phyloP scores from a whole-genome alignment of 208 protist genomes.

The Crithidia sp. region DNA sequence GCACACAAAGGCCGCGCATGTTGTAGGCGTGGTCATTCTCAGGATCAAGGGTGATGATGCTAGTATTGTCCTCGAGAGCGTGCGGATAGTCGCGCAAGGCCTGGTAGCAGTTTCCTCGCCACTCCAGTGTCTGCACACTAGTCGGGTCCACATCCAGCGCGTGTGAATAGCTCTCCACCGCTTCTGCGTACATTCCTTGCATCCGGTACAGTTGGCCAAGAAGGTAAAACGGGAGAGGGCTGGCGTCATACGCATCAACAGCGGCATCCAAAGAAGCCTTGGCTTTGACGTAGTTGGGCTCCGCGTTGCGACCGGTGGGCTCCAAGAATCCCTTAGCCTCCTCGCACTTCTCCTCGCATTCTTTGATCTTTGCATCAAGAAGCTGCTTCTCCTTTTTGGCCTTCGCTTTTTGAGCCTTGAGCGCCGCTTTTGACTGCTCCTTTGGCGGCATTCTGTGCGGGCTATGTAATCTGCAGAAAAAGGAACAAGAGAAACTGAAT shows the following conservation, averaged over 20 bases:
- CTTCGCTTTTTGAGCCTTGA: conserved; percentile 45
- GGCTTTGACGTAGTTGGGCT: conserved; percentile 84
- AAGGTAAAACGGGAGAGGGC: conserved; percentile 65
- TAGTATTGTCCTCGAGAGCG: conserved; percentile 91
- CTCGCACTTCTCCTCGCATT: conserved; percentile 73
- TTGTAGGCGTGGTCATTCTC: conserved; percentile 93
- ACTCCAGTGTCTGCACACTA: conserved; percentile 69
- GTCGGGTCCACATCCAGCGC: conserved; percentile 76
- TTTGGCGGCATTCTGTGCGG: conserved; percentile 43
- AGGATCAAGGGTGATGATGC: conserved; percentile 83
- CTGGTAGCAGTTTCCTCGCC: conserved; percentile 75
- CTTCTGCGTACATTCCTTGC: conserved; percentile 65
- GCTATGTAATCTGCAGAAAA: not conserved
- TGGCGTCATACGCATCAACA: conserved; percentile 74
- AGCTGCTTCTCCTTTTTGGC: conserved; percentile 79
- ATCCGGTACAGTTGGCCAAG: conserved; percentile 69
- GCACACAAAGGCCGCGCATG: conserved; percentile 86
- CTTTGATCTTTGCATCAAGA: conserved; percentile 76
- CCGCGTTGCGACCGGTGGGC: conserved; percentile 49
- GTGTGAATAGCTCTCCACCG: conserved; percentile 78
- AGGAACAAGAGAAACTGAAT: not conserved
- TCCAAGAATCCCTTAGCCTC: conserved; percentile 79
- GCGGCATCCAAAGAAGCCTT: conserved; percentile 73
- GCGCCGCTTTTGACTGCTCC: conserved; percentile 19
- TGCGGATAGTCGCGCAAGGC: conserved; percentile 54